Conservation (phyloP, 73 alveolate genomes). For the Tetrahymena malaccensis region DNA sequence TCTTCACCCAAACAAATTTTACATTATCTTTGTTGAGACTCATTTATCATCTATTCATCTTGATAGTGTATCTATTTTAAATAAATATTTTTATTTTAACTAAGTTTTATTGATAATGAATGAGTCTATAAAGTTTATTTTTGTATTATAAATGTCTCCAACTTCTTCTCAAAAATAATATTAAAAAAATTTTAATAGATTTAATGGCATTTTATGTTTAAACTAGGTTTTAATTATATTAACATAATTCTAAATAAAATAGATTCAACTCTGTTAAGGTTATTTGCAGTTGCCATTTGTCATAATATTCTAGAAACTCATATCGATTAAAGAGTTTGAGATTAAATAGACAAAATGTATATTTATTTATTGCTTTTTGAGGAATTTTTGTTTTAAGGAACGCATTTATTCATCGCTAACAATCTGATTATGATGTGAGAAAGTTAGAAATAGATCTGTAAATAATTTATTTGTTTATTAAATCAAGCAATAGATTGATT, state of each 20-base stretch:
- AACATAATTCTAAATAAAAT: too few species aligned
- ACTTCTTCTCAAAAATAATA: too few species aligned
- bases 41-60: neutral
- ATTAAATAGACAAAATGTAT: neutral
- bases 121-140: too few species aligned
- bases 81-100: neutral
- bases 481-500: too few species aligned
- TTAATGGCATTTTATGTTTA: too few species aligned
- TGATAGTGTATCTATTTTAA: neutral
- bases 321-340: neutral
- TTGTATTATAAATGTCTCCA: too few species aligned
- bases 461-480: neutral
- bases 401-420: neutral
- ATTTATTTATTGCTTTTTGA: neutral
- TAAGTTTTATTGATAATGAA: neutral
- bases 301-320: too few species aligned
- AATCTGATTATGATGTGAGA: neutral
- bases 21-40: constrained; percentile 8
- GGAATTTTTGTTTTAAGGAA: neutral
- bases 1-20: constrained; percentile 52
- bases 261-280: too few species aligned
- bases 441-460: neutral
- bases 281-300: too few species aligned
- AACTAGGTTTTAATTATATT: too few species aligned
- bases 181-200: too few species aligned